phyloP scores from a whole-genome alignment of 1,284 basidiomycete species.

The Trichosporon sp. region DNA sequence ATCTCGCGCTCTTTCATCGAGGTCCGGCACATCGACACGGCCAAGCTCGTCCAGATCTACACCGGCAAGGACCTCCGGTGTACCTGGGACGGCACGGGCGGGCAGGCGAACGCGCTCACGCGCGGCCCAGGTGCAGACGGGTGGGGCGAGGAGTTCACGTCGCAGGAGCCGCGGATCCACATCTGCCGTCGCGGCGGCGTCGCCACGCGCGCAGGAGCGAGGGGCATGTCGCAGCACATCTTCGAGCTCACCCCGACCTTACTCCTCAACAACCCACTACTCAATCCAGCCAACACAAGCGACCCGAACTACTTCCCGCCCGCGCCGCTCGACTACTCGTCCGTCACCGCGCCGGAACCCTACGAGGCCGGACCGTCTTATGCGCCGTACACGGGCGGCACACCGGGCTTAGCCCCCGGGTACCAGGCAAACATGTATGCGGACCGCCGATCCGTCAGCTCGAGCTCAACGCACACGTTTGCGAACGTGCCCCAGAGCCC shows the following conservation, averaged over 20 bases:
- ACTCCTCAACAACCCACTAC: slow-evolving; percentile 54
- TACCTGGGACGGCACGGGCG: slow-evolving; percentile 69
- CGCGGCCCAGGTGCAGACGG: slow-evolving; percentile 51
- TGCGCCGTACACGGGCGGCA: neutral
- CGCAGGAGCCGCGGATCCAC: slow-evolving; percentile 55
- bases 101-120: slow-evolving; percentile 38
- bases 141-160: slow-evolving; percentile 53
- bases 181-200: slow-evolving; percentile 49
- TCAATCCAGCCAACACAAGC: slow-evolving; percentile 49
- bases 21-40: slow-evolving; percentile 80
- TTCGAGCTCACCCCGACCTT: slow-evolving; percentile 56
- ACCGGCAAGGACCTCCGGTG: slow-evolving; percentile 77
- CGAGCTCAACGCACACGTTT: slow-evolving; percentile 25
- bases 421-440: neutral
- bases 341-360: neutral
- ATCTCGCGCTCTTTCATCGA: slow-evolving; percentile 93
- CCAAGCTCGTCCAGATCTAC: slow-evolving; percentile 86
- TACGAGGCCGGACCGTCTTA: neutral
- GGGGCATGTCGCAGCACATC: slow-evolving; percentile 54
- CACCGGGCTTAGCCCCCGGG: neutral
- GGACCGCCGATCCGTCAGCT: slow-evolving; percentile 26
- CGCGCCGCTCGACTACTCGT: slow-evolving; percentile 41
- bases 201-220: slow-evolving; percentile 33
- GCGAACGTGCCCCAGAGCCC: slow-evolving; percentile 16
- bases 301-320: slow-evolving; percentile 57